These are phyloP conservation scores for Apophysomyces variabilis DNA, from an alignment of 371 early-diverging fungal genomes.

Conservation along the genomic window DNA sequence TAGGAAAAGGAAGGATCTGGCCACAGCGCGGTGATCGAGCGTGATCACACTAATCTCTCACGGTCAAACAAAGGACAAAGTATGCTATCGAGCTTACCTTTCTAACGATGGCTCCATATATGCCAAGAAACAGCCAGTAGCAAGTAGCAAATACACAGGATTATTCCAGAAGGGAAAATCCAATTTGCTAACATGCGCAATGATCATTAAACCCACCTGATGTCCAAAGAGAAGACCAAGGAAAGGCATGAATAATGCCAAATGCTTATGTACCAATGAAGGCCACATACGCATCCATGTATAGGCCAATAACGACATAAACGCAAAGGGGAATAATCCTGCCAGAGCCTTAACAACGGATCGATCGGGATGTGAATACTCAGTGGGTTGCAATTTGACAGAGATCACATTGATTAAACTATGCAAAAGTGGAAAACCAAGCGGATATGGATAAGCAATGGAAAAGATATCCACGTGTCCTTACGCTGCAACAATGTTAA, in stretches of 20 bases:
- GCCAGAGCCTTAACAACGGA: slow-evolving; percentile 59
- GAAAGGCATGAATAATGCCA: slow-evolving; percentile 71
- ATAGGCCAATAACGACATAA: slow-evolving; percentile 55
- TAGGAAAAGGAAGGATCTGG: slow-evolving; percentile 30
- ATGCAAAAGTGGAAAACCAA: neutral
- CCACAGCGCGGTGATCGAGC: slow-evolving; percentile 28
- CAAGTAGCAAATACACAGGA: slow-evolving; percentile 51
- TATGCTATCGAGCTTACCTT: slow-evolving; percentile 46
- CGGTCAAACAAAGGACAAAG: neutral
- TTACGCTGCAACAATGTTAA: slow-evolving; percentile 66
- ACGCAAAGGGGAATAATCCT: slow-evolving; percentile 70
- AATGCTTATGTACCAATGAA: slow-evolving; percentile 61
- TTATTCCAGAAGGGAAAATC: slow-evolving; percentile 77
- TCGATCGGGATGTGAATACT: slow-evolving; percentile 43
- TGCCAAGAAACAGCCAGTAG: slow-evolving; percentile 72
- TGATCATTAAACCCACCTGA: slow-evolving; percentile 84
- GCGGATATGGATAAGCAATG: neutral
- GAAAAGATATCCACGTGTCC: slow-evolving; percentile 14
- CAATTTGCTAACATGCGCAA: slow-evolving; percentile 84
- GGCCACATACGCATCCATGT: slow-evolving; percentile 80
- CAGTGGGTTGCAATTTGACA: slow-evolving; percentile 40
- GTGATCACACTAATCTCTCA: slow-evolving; percentile 18
- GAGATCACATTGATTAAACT: slow-evolving; percentile 36
- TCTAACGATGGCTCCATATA: slow-evolving; percentile 53
- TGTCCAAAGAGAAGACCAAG: slow-evolving; percentile 84